Evolutionary conservation across 352 stramenopile species (phyloP), one percentile per base, ranked within the genome.

Genomic region (Pythium plurisporium): DNA sequence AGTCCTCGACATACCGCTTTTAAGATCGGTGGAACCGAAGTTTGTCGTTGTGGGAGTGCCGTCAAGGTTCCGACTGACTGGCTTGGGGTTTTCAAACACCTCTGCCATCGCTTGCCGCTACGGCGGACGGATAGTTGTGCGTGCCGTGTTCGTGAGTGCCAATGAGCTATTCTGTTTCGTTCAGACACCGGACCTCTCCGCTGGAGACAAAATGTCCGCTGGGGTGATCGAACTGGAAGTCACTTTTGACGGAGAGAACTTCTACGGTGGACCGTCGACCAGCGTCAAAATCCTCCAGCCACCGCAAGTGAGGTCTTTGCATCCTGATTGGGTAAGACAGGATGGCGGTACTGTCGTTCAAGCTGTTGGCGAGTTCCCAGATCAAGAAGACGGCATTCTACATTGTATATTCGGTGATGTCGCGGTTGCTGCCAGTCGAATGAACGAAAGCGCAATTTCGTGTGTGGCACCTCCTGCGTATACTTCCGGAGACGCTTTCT

Each of bases 171-270:
- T 9, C 5, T 62, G 54, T 17, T 15, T 27, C 0, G 3, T 62
- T 19, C 33, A 55, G 19, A 9, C n/a, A 5, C 2, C 20, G 20
- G 48, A 54, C n/a, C n/a, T 11, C 14, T 25, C 17, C 23, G 3
- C 19, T 23, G 25, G 5, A 15, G 26, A 45, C 27, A 1, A 2
- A 5, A 7, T 25, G 15, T 8, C 23, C 8, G 14, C 19, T 1
- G 8, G 29, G 5, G 15, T 41, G 42, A 12, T 33, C 6, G 4
- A 10, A 22, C 22, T 62, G 8, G 54, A 54, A 25, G 33, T 55
- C 26, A 55, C 54, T 15, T 48, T 62, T 36, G 54, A 62, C 33
- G 54, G 54, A 19, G 34, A 40, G 11, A 31, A 8, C 0, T 62
- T 49, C 36, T 33, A 59, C 17, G 40, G 40, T 33, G 51, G 27